Evolutionary conservation across 176 grass and related monocot genomes (phyloP).

Genomic region (Triticum dicoccoides): DNA sequence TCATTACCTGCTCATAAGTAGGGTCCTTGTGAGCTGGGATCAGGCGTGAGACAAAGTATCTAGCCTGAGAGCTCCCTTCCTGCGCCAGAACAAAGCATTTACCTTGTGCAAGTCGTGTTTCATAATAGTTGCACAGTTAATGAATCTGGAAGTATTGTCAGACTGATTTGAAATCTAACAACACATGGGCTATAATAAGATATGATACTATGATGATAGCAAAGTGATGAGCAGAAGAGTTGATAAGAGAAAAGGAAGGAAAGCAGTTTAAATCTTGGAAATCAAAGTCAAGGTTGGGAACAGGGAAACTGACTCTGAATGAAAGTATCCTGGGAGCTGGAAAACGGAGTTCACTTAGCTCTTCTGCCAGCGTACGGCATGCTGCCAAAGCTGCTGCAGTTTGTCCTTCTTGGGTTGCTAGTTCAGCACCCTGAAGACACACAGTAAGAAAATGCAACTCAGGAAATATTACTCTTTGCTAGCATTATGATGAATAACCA

Average conservation of each 20-base stretch:
- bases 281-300: neutral
- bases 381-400: conserved; percentile 90
- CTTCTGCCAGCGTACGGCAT: conserved; percentile 91
- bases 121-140: conserved; percentile 5
- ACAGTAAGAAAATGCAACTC: neutral
- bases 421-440: conserved; percentile 75
- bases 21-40: conserved; percentile 99
- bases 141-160: neutral
- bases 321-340: conserved; percentile 95
- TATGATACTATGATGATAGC: neutral
- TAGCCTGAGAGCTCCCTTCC: conserved; percentile 95
- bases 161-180: neutral
- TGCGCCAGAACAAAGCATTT: conserved; percentile 39
- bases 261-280: neutral
- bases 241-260: neutral
- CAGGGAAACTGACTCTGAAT: conserved; percentile 74
- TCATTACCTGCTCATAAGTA: conserved; percentile 92
- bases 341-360: conserved; percentile 82
- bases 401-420: conserved; percentile 91
- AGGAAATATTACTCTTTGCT: conserved; percentile 14
- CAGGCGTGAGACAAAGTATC: conserved; percentile 95
- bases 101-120: neutral
- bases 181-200: neutral
- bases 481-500: neutral
- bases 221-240: conserved; percentile 1